Conservation (phyloP, 2,329 filamentous ascomycete genomes). For the Teratosphaeria zuluensis region DNA sequence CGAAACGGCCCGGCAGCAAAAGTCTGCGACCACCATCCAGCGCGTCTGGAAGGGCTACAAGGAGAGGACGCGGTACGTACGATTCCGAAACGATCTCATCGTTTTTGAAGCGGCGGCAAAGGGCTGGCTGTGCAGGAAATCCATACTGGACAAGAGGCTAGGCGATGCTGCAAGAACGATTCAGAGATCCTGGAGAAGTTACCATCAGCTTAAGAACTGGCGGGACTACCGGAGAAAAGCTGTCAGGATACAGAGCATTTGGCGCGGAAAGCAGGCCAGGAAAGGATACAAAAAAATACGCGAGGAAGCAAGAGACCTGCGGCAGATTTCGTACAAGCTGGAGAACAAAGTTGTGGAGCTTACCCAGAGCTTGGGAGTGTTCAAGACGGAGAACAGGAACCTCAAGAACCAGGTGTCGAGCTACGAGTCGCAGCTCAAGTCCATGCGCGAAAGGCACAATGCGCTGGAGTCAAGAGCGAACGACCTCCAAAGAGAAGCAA, state of each 20-base stretch:
- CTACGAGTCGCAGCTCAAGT: constrained; percentile 92
- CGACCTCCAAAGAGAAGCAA: constrained; percentile 91
- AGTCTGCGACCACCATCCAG: constrained; percentile 89
- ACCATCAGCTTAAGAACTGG: constrained; percentile 70
- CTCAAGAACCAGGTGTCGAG: constrained; percentile 83
- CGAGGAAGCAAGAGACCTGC: constrained; percentile 93
- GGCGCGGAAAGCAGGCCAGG: constrained; percentile 75
- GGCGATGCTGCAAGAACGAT: constrained; percentile 87
- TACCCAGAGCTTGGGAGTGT: constrained; percentile 81
- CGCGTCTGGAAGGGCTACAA: constrained; percentile 89
- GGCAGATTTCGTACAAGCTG: constrained; percentile 98
- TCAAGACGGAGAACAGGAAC: constrained; percentile 91
- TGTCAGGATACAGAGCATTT: constrained; percentile 81
- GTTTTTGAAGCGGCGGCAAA: constrained; percentile 83
- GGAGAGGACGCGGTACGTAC: constrained; percentile 69
- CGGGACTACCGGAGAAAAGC: constrained; percentile 83
- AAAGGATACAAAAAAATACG: constrained; percentile 80
- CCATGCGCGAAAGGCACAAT: constrained; percentile 88
- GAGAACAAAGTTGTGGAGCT: constrained; percentile 99
- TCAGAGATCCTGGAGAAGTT: constrained; percentile 79
- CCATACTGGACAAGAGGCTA: constrained; percentile 87
- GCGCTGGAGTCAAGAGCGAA: constrained; percentile 81
- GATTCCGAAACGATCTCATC: constrained; percentile 73
- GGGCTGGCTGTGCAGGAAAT: constrained; percentile 80
- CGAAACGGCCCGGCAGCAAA: constrained; percentile 71